Evolutionary conservation across 140 eudicot genomes (phyloP).

Genomic region (Cichorium intybus): DNA sequence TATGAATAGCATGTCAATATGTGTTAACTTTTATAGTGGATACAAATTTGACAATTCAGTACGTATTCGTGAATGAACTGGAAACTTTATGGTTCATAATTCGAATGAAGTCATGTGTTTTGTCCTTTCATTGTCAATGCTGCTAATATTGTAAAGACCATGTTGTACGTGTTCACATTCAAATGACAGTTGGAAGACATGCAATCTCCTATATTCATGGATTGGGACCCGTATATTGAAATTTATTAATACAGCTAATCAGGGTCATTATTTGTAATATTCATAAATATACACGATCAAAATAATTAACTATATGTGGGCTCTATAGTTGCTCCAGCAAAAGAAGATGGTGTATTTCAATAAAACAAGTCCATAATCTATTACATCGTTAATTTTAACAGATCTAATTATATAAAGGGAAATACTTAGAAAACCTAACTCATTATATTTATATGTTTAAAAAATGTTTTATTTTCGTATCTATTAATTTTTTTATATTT

Average conservation of each 20-base stretch:
- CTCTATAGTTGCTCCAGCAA: not conserved
- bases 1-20: too few relatives aligned
- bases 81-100: not conserved
- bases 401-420: too few relatives aligned
- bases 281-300: conserved; percentile 11
- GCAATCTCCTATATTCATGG: conserved; percentile 26
- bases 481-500: too few relatives aligned
- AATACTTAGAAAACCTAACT: too few relatives aligned
- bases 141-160: conserved; percentile 13
- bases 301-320: not conserved
- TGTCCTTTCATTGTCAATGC: conserved; percentile 17
- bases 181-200: conserved; percentile 27
- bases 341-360: too few relatives aligned
- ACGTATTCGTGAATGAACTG: not conserved
- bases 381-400: not conserved
- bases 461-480: too few relatives aligned
- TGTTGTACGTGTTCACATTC: conserved; percentile 24
- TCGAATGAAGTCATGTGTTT: conserved; percentile 5
- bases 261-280: not conserved
- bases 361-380: not conserved
- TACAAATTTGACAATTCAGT: too few relatives aligned
- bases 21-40: too few relatives aligned
- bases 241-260: conserved; percentile 28
- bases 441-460: too few relatives aligned
- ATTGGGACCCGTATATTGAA: conserved; percentile 18